A percentile compares a stretch with the other conserved stretches of the same genome.
phyloP scores from a whole-genome alignment of 2,329 filamentous ascomycete species.

The Aspergillus ruber region DNA sequence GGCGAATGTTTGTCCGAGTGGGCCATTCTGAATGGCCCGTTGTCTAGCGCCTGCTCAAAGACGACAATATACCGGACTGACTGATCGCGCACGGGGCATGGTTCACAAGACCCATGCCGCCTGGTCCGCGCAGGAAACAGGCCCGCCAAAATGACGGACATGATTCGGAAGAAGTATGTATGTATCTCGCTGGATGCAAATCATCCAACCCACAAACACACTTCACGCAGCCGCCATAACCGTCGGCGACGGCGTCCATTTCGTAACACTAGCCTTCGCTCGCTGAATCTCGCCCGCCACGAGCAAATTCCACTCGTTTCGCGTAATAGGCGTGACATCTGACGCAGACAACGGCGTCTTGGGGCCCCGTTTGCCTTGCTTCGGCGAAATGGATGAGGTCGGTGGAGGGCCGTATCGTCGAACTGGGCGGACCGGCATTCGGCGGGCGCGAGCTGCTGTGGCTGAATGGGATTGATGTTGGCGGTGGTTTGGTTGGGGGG shows the following conservation, averaged over 20 bases:
- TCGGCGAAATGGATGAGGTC: conserved; percentile 15
- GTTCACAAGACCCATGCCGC: no score
- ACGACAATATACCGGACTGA: no score
- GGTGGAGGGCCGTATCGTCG: conserved; percentile 16
- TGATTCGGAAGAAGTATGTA: not conserved
- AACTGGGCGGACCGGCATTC: conserved; percentile 16
- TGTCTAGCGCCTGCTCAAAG: no score
- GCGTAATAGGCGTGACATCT: conserved; percentile 38
- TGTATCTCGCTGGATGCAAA: not conserved
- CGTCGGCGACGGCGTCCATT: conserved; percentile 32
- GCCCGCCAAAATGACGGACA: not conserved
- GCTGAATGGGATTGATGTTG: not conserved
- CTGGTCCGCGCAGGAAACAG: no score
- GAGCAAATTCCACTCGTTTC: conserved; percentile 38
- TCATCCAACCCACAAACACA: not conserved
- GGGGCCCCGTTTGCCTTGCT: conserved; percentile 22
- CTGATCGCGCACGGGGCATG: no score
- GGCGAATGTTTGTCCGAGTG: no score
- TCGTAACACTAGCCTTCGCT: conserved; percentile 27
- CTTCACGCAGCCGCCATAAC: conserved; percentile 25
- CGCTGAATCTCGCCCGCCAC: conserved; percentile 25
- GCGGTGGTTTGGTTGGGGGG: conserved; percentile 3
- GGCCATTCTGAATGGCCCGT: no score
- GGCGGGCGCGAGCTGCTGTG: conserved; percentile 3
- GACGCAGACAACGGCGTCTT: conserved; percentile 38